Base-by-base conservation (phyloP, 2,329 filamentous ascomycete genomes). In the Tolypocladium endophyticum region DNA sequence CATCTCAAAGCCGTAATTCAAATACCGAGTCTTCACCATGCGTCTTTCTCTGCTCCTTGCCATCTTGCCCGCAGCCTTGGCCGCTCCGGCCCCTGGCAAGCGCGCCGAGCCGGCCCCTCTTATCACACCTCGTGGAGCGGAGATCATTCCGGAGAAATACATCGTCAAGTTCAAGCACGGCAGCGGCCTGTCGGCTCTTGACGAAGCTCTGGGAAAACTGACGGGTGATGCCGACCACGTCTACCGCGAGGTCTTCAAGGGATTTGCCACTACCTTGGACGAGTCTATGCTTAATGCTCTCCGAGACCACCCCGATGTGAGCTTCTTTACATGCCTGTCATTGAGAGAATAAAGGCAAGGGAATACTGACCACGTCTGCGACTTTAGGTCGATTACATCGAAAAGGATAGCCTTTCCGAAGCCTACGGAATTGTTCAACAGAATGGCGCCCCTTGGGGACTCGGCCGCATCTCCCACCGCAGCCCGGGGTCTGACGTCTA, bases 361-460 rank as follows among this genome's bases (percentile, higher is more conserved):
- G 28, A 9, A 12, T 18, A 28, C 47, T 52, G 9, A 52, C 14
- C 4, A 4, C 6, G 11, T 1, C 9, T 3, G 7, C 12, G 3
- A 3, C 9, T 20, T 57, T 35, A 67, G 63, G 72, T 75, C 36
- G 69, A 70, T 1, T 75, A 72, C 59, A 66, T 76, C n/a, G 73
- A 76, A 63, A 69, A 68, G 52, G 73, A 77, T 55, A 67, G 65
- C 45, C 58, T 68, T 16, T 59, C 57, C n/a, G 25, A 36, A 6
- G 39, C 35, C 45, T 57, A 30, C 20, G 58, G 50, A 11, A 28
- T 59, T 4, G 58, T 72, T 61, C 25, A 69, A 62, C 75, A 78
- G 62, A 59, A 58, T 25, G 64, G 67, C 43, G 71, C 74, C 18
- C 69, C 74, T 6, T 75, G 73, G 73, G 72, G 72, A 6, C 65